These are phyloP conservation scores for Podospora pseudoanserina DNA, from an alignment of 495 filamentous ascomycete genomes.

Conservation along the genomic window DNA sequence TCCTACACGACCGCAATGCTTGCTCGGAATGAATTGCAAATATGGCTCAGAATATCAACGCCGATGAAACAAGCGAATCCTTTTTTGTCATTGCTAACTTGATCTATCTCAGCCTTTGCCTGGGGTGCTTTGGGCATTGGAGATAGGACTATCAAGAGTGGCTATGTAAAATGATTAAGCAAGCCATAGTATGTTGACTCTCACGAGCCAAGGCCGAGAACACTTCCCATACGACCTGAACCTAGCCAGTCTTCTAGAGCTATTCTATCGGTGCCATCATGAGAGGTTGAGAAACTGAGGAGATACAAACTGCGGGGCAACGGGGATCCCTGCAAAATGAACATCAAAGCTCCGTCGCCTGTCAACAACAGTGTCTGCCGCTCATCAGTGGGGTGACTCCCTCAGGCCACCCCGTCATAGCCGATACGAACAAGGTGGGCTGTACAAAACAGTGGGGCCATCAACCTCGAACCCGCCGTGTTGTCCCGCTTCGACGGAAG, in stretches of 20 bases:
- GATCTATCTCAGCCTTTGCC: no score
- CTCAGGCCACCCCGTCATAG: constrained; percentile 4
- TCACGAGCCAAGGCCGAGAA: neutral
- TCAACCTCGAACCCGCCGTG: neutral
- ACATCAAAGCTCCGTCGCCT: neutral
- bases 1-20: no score
- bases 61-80: no score
- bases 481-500: constrained; percentile 15
- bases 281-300: neutral
- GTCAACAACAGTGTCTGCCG: neutral
- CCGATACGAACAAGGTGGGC: neutral
- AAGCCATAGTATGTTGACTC: neutral
- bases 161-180: neutral
- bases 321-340: neutral
- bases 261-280: neutral
- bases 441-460: constrained; percentile 1
- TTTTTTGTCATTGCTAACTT: no score
- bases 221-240: neutral
- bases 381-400: neutral
- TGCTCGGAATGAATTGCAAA: no score
- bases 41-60: no score
- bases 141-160: neutral
- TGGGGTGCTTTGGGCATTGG: no score
- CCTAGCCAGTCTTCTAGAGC: neutral
- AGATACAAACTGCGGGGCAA: neutral